These are phyloP conservation scores for Sutorius eximius DNA, from an alignment of 1,284 basidiomycete genomes.

Conservation along the genomic window DNA sequence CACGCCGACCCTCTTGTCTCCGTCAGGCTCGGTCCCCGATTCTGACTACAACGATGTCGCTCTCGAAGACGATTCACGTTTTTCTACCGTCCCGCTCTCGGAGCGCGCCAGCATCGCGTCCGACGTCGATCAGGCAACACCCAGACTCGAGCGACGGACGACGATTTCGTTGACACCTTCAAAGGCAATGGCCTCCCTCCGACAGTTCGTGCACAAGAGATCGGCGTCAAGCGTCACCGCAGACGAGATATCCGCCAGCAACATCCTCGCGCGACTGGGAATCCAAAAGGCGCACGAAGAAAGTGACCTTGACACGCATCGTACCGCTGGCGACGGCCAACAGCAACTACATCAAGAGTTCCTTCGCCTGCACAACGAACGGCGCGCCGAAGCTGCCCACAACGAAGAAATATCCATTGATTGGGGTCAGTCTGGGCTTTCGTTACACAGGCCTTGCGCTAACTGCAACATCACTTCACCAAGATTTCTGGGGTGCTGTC, in stretches of 20 bases:
- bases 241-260: constrained; percentile 41
- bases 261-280: constrained; percentile 46
- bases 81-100: constrained; percentile 55
- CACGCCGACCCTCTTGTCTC: constrained; percentile 19
- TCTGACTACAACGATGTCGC: constrained; percentile 62
- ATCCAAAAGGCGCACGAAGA: constrained; percentile 43
- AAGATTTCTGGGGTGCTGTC: constrained; percentile 96
- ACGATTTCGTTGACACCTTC: constrained; percentile 32
- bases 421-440: constrained; percentile 59
- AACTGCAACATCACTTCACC: constrained; percentile 2
- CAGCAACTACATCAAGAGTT: constrained; percentile 72
- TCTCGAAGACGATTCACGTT: constrained; percentile 57
- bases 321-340: constrained; percentile 62
- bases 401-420: constrained; percentile 52
- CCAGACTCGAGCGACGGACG: constrained; percentile 26
- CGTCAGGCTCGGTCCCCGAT: constrained; percentile 47
- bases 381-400: constrained; percentile 41
- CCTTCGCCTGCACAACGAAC: constrained; percentile 55
- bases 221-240: constrained; percentile 63
- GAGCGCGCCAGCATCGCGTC: constrained; percentile 34
- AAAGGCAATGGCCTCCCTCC: constrained; percentile 26
- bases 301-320: constrained; percentile 29
- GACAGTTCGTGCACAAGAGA: constrained; percentile 51
- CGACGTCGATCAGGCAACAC: constrained; percentile 12
- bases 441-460: constrained; percentile 1